Evolutionary conservation across 2,329 filamentous ascomycete genomes (phyloP).

Genomic region (Ophiostoma australiae): DNA sequence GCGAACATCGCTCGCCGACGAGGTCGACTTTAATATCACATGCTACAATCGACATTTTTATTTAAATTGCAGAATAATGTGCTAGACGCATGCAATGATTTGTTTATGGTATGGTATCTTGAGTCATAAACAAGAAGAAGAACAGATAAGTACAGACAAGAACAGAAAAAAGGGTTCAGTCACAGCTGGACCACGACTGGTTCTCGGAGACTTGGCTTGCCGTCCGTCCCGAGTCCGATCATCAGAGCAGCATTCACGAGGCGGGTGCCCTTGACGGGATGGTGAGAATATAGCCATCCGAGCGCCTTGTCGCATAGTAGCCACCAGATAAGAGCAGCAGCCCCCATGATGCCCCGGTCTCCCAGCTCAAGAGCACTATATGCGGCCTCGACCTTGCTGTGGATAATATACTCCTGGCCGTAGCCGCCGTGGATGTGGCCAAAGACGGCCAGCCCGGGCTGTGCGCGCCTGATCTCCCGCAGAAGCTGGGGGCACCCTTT

Average conservation of each 20-base stretch:
- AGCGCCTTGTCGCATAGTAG: background rate
- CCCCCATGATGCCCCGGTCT: background rate
- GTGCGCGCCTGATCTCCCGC: background rate
- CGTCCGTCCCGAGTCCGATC: background rate
- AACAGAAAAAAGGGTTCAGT: background rate
- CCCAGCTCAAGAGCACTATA: background rate
- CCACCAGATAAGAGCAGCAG: background rate
- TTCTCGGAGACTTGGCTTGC: background rate
- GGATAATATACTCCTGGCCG: background rate
- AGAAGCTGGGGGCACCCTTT: slow-evolving; percentile 22
- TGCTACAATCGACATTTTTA: background rate
- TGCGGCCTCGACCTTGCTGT: background rate
- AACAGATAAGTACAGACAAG: no score
- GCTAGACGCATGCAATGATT: no score
- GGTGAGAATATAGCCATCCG: background rate
- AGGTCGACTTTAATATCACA: background rate
- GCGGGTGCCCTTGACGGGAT: background rate
- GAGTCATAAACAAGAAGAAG: no score
- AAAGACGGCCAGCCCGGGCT: background rate
- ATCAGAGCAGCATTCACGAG: background rate
- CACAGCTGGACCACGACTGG: background rate
- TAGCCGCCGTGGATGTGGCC: background rate
- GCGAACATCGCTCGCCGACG: no score
- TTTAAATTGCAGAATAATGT: no score
- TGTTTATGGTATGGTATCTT: no score